Evolutionary conservation across 108 stramenopile species (phyloP).

Genomic region (Discostella pseudostelligera): DNA sequence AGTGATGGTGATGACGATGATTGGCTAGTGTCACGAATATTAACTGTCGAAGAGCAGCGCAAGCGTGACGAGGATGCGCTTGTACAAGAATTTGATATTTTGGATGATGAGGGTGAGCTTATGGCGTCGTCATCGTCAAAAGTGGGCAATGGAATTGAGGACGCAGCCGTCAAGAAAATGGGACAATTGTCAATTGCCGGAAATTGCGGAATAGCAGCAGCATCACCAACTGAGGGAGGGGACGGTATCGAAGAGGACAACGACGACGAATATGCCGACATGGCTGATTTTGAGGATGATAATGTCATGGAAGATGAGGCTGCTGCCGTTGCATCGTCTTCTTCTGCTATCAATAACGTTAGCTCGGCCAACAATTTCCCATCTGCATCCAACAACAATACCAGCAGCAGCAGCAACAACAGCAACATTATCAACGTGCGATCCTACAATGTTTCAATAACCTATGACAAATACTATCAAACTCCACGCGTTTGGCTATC

Average conservation of each 20-base stretch:
- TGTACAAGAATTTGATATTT: conserved; percentile 85
- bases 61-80: conserved; percentile 42
- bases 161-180: not conserved
- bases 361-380: no score
- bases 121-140: conserved; percentile 22
- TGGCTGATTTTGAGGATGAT: conserved; percentile 89
- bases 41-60: conserved; percentile 36
- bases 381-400: not conserved
- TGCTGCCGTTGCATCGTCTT: conserved; percentile 43
- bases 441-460: conserved; percentile 95
- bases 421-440: conserved; percentile 79
- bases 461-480: conserved; percentile 99
- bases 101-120: conserved; percentile 77
- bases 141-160: conserved; percentile 3
- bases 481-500: conserved; percentile 97
- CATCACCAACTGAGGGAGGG: conserved; percentile 10
- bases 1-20: conserved; percentile 51
- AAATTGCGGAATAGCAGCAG: not conserved
- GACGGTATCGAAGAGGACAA: not conserved
- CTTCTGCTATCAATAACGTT: not conserved
- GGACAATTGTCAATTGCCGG: not conserved
- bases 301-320: conserved; percentile 74
- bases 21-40: conserved; percentile 68
- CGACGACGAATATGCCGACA: conserved; percentile 86
- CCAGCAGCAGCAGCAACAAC: conserved; percentile 12